Evolutionary conservation across 2,329 filamentous ascomycete genomes (phyloP).

Genomic region (Calonectria crousiana): DNA sequence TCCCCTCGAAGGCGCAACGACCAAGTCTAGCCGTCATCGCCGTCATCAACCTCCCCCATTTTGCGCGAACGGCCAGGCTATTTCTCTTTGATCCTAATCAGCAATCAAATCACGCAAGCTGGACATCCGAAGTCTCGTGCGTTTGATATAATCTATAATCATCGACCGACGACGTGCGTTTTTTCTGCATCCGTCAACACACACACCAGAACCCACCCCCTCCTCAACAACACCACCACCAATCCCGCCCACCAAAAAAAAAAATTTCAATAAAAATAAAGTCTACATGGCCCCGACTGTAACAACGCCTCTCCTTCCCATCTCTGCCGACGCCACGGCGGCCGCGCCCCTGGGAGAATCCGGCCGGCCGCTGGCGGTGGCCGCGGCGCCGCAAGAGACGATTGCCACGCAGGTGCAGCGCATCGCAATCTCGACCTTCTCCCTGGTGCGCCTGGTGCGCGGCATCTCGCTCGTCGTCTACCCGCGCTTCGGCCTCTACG

Average conservation of each 20-base stretch:
- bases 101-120: neutral
- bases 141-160: neutral
- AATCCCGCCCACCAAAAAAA: neutral
- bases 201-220: neutral
- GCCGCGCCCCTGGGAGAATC: constrained; percentile 22
- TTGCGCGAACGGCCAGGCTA: neutral
- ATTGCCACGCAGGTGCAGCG: constrained; percentile 37
- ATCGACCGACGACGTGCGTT: neutral
- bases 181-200: neutral
- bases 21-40: neutral
- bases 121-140: neutral
- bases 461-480: constrained; percentile 45
- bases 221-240: neutral
- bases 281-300: constrained; percentile 34
- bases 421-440: constrained; percentile 40
- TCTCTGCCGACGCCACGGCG: constrained; percentile 39
- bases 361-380: neutral
- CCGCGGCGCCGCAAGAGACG: constrained; percentile 14
- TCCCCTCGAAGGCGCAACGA: neutral
- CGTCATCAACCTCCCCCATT: neutral
- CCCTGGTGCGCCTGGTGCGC: constrained; percentile 43
- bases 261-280: neutral
- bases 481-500: constrained; percentile 45
- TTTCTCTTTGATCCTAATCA: neutral
- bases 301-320: constrained; percentile 42